Evolutionary conservation across 1,284 basidiomycete species (phyloP), one percentile per base, ranked within the genome.

Genomic region (Veloboletus limbatus): DNA sequence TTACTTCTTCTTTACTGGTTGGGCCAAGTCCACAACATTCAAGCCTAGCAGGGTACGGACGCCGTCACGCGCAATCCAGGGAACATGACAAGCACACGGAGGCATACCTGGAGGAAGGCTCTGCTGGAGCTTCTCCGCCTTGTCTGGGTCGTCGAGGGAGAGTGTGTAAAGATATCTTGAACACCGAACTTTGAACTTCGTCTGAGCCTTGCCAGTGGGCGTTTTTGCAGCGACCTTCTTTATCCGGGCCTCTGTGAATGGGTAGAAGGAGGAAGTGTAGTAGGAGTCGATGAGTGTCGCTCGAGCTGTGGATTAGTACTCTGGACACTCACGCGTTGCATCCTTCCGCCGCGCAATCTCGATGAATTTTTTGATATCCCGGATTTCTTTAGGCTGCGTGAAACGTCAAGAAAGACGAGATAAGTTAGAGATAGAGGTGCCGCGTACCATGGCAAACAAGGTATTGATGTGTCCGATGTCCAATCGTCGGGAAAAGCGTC

Each of bases 121-220:
- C 77, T 92, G 91, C 79, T 89, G 86, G 63, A 99, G 85, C 81
- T 98, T 99, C 70, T 97, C 93, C 39, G 97, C 97, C 82, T 98
- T 98, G 74, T 97, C 94, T 65, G 89, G 82, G 76, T 99, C 97
- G 68, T 95, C 87, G 67, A 99, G 76, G 55, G 87, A 84, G 59
- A 99, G 84, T 25, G 97, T 99, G 87, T 99, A 99, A 56, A 99
- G 88, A 77, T 96, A 97, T 67, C 89, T 82, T 54, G 91, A 90
- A 79, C 95, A 97, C 71, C 96, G 85, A 69, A 99, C 85, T 83
- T 99, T 99, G 86, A 99, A 98, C 78, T 99, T 98, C 71, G 91
- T 96, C 73, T 87, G 81, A 55, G 79, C 78, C 76, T 90, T 92
- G 67, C 79, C 85, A 51, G 79, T 81, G 51, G 80, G 70, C 48